Percentiles rank a stretch among this genome's conserved stretches.
These are phyloP conservation scores for Pestalotiopsis sp. DNA, from an alignment of 2,329 filamentous ascomycete genomes.

Conservation along the genomic window DNA sequence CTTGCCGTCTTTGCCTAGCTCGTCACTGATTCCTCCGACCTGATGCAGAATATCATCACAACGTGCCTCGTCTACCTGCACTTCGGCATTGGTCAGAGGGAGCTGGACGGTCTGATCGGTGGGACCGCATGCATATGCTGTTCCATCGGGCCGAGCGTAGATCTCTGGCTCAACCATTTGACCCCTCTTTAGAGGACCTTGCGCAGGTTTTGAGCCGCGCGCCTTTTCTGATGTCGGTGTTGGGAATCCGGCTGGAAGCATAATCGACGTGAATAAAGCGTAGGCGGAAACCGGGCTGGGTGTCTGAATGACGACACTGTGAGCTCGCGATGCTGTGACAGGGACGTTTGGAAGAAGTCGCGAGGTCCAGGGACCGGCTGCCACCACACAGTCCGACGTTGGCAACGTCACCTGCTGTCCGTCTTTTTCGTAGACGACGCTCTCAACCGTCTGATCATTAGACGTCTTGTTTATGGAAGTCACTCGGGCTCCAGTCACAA, in stretches of 20 bases:
- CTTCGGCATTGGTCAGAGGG: constrained; percentile 62
- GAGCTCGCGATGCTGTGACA: constrained; percentile 44
- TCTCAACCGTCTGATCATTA: constrained; percentile 20
- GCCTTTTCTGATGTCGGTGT: constrained; percentile 29
- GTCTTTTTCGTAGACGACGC: constrained; percentile 20
- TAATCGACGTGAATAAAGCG: constrained; percentile 73
- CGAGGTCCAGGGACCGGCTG: constrained; percentile 49
- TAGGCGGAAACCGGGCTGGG: constrained; percentile 54
- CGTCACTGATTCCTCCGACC: constrained; percentile 52
- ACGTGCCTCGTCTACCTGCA: constrained; percentile 64
- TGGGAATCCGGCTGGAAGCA: constrained; percentile 57
- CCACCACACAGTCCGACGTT: constrained; percentile 35
- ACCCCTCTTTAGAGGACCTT: constrained; percentile 26
- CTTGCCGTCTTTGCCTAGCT: constrained; percentile 58
- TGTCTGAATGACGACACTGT: constrained; percentile 47
- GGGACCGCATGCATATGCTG: constrained; percentile 74
- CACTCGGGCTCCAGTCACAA: constrained; percentile 30
- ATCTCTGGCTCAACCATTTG: constrained; percentile 70
- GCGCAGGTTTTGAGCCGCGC: constrained; percentile 11
- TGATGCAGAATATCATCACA: constrained; percentile 74
- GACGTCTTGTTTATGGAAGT: constrained; percentile 20
- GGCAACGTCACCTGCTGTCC: constrained; percentile 22
- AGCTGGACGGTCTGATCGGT: constrained; percentile 67
- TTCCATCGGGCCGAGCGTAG: constrained; percentile 74
- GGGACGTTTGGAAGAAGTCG: constrained; percentile 44